A percentile compares a stretch with the other conserved stretches of the same genome.
Evolutionary conservation across 2,329 filamentous ascomycete genomes (phyloP).

Genomic region (Cephalotrichum gorgonifer): DNA sequence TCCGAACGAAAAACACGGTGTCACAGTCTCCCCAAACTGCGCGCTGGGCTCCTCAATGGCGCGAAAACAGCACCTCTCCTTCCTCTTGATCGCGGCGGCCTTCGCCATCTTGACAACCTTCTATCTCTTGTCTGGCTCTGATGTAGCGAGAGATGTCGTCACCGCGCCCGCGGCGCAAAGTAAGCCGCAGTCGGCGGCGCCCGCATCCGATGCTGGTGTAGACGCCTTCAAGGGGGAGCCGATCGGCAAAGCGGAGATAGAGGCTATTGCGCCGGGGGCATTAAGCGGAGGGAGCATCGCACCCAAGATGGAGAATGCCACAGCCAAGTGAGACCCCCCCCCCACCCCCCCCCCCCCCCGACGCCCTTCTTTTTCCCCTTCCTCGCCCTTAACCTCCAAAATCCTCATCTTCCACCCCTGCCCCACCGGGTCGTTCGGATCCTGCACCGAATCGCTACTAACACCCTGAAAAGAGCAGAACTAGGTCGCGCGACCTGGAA

Average conservation of each 20-base stretch:
- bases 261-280: conserved; percentile 32
- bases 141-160: conserved; percentile 6
- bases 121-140: conserved; percentile 44
- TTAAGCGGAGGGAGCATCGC: conserved; percentile 64
- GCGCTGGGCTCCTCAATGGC: too few species aligned
- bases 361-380: background rate
- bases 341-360: background rate
- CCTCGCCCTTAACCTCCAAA: background rate
- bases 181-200: background rate
- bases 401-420: background rate
- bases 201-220: background rate
- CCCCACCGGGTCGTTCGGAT: too few species aligned
- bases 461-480: conserved; percentile 36
- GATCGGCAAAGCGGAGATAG: conserved; percentile 24
- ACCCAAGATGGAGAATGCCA: conserved; percentile 74
- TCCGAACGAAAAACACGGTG: too few species aligned
- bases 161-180: background rate
- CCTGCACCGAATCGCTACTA: conserved; percentile 6
- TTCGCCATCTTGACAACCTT: conserved; percentile 46
- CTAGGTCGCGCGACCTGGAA: conserved; percentile 61
- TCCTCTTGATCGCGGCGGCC: conserved; percentile 43
- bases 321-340: conserved; percentile 49
- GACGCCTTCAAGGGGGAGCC: conserved; percentile 4
- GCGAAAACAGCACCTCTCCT: conserved; percentile 40
- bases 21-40: too few species aligned